Evolutionary conservation across 1,139 yeast genomes (phyloP).

Genomic region (Eremothecium coryli): DNA sequence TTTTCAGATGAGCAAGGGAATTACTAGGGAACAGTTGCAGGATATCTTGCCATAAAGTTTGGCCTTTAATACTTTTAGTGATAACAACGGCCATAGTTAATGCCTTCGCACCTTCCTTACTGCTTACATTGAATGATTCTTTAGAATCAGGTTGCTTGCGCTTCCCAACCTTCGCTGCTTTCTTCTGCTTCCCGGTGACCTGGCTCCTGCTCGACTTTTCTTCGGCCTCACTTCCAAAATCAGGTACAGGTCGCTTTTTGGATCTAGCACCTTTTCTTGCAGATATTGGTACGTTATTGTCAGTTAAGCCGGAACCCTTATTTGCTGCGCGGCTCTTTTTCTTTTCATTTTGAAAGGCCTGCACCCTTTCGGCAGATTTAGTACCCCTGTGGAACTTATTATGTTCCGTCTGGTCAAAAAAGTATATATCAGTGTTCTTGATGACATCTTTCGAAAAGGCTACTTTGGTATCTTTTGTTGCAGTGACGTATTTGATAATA

Average conservation of each 20-base stretch:
- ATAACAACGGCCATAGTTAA: conserved; percentile 27
- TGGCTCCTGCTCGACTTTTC: background rate
- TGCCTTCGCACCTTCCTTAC: conserved; percentile 23
- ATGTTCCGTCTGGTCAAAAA: conserved; percentile 28
- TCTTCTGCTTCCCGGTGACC: conserved; percentile 19
- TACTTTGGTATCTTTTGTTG: conserved; percentile 24
- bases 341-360: conserved; percentile 19
- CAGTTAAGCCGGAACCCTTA: background rate
- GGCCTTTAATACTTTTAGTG: conserved; percentile 29
- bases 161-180: conserved; percentile 26
- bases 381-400: conserved; percentile 24
- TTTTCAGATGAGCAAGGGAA: conserved; percentile 26
- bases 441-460: conserved; percentile 21
- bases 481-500: conserved; percentile 15
- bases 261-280: background rate
- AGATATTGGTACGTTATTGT: background rate
- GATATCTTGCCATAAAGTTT: conserved; percentile 27
- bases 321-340: background rate
- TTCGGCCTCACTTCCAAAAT: background rate
- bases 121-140: conserved; percentile 19
- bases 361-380: conserved; percentile 28
- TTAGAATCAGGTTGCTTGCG: conserved; percentile 27
- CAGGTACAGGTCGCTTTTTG: background rate
- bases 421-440: conserved; percentile 28
- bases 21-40: conserved; percentile 27